Base-by-base conservation (phyloP, 2,329 filamentous ascomycete species). In the Ascocoryne sarcoides region DNA sequence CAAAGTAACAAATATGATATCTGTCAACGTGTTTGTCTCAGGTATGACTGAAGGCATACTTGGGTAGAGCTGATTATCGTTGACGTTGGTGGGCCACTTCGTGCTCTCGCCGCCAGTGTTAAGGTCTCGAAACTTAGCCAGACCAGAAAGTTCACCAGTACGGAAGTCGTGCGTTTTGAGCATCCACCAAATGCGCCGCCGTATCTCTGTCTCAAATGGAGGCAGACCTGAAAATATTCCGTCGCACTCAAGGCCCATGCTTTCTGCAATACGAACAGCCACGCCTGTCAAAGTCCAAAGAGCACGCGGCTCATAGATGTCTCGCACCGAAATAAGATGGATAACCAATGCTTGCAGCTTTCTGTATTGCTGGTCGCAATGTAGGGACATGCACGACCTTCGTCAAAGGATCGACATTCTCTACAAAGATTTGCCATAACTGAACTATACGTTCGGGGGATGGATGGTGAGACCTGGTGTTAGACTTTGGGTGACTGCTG, bases 341-440 rank as follows among this genome's bases (percentile, higher is more conserved):
- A 59, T 1, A 65, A 14, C 31, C 18, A 31, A 19, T 19, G 12
- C 17, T 15, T 57, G 44, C 33, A 17, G 76, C 77, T 45, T 79
- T 73, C 41, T 83, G 71, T 31, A 85, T 71, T 39, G 70, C 71
- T n/a, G 60, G 63, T 54, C 83, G 78, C 1, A 83, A 61, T 1
- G 70, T 81, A 0, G 78, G 77, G 0, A 75, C 71, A 52, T 84
- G 80, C 0, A 75, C 78, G 43, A 84, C 65, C 52, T 83, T 84
- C 31, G 83, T 65, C 5, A 85, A 58, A 0, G 80, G 78, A 49
- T 84, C 77, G 49, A 84, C 73, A 50, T 82, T 82, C 46, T 75
- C 71, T 37, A 83, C 68, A 53, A 82, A 84, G 14, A 75, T 68
- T 57, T 82, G 76, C 79, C 80, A 84, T 28, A 79, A 62, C 49